phyloP scores from a whole-genome alignment of 441 rosid genomes.

The Sinapis alba region DNA sequence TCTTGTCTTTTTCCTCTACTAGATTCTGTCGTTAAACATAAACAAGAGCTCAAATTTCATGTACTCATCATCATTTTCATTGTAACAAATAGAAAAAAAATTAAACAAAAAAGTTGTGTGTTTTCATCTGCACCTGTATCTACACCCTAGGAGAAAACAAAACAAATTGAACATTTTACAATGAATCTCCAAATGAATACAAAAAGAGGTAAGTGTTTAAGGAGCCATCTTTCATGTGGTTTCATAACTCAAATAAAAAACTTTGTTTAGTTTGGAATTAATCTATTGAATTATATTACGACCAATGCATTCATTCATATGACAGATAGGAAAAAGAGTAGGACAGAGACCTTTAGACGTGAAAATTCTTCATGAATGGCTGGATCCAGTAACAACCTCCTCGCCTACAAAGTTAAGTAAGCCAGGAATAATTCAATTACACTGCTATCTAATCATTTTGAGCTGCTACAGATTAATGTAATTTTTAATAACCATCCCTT shows the following conservation, averaged over 20 bases:
- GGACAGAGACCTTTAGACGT: constrained; percentile 80
- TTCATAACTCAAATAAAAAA: neutral
- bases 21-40: constrained; percentile 58
- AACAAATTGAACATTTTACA: neutral
- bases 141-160: constrained; percentile 7
- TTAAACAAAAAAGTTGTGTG: neutral
- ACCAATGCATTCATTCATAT: neutral
- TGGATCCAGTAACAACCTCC: constrained; percentile 91
- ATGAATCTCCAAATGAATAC: neutral
- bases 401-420: constrained; percentile 62
- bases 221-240: neutral
- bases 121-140: neutral
- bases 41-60: constrained; percentile 3
- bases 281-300: neutral
- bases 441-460: neutral
- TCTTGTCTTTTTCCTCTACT: constrained; percentile 96
- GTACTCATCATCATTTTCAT: neutral
- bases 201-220: neutral
- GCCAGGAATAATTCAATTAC: neutral
- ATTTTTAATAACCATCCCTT: neutral
- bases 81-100: neutral
- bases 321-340: constrained; percentile 18
- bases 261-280: neutral
- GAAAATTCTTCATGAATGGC: constrained; percentile 97
- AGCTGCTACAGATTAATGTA: constrained; percentile 5